phyloP scores from a whole-genome alignment of 1,284 basidiomycete species.

The Mycena citricolor region DNA sequence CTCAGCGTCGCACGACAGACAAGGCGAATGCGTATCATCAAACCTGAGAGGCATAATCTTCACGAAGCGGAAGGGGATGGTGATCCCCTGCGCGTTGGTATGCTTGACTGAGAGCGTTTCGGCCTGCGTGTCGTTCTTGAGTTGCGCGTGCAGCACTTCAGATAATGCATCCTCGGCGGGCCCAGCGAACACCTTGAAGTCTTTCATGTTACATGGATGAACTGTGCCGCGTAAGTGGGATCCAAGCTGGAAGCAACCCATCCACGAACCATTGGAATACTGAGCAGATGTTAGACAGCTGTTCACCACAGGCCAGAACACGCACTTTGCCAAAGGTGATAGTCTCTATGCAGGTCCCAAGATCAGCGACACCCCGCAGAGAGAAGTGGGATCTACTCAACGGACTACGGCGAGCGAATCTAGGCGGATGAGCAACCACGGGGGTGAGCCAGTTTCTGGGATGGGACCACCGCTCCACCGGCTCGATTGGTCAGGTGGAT shows the following conservation, averaged over 20 bases:
- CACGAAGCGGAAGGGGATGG: slow-evolving; percentile 63
- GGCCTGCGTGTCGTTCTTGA: slow-evolving; percentile 62
- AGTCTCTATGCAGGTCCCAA: slow-evolving; percentile 43
- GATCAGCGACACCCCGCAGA: slow-evolving; percentile 3
- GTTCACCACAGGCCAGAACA: slow-evolving; percentile 6
- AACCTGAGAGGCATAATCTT: slow-evolving; percentile 75
- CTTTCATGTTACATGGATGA: slow-evolving; percentile 82
- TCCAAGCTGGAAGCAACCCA: background rate
- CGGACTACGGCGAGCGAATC: slow-evolving; percentile 61
- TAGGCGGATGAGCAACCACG: slow-evolving; percentile 70
- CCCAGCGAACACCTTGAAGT: slow-evolving; percentile 71
- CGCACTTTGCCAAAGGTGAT: slow-evolving; percentile 80
- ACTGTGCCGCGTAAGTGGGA: slow-evolving; percentile 38
- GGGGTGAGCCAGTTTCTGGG: slow-evolving; percentile 37
- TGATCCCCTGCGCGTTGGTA: slow-evolving; percentile 52
- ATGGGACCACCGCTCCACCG: slow-evolving; percentile 67
- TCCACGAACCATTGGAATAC: slow-evolving; percentile 56
- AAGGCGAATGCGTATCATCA: no score
- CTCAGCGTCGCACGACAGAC: slow-evolving; percentile 1
- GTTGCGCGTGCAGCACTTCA: slow-evolving; percentile 56
- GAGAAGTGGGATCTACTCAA: slow-evolving; percentile 49
- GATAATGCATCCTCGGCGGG: slow-evolving; percentile 61
- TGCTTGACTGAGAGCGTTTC: slow-evolving; percentile 65
- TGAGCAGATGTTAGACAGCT: slow-evolving; percentile 26
- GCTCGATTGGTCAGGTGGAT: slow-evolving; percentile 61